phyloP scores from a whole-genome alignment of 106 monocot species.

The Apostasia ramifera region DNA sequence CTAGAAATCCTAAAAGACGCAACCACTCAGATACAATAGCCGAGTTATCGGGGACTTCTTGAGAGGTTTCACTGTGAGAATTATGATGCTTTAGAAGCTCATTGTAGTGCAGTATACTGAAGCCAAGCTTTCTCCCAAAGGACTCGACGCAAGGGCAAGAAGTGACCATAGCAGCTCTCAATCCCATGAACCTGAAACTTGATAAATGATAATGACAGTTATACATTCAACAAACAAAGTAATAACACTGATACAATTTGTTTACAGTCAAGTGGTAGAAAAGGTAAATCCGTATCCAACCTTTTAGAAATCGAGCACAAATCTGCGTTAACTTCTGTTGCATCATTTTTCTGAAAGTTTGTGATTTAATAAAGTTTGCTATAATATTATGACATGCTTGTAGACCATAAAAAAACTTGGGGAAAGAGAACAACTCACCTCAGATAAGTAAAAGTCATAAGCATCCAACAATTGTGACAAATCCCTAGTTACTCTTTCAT shows the following conservation, averaged over 20 bases:
- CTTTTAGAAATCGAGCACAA: constrained; percentile 39
- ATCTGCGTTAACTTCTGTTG: constrained; percentile 11
- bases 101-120: constrained; percentile 33
- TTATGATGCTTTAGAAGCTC: constrained; percentile 19
- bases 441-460: constrained; percentile 49
- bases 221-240: not conserved
- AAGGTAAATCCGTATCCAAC: constrained; percentile 16
- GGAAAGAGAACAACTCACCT: constrained; percentile 27
- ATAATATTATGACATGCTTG: not conserved
- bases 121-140: constrained; percentile 58
- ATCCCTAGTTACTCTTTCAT: constrained; percentile 47
- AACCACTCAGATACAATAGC: constrained; percentile 26
- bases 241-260: not conserved
- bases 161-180: constrained; percentile 68
- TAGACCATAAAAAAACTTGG: not conserved
- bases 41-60: not conserved
- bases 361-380: constrained; percentile 2
- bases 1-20: constrained; percentile 53
- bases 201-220: not conserved
- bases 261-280: not conserved
- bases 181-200: constrained; percentile 73
- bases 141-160: constrained; percentile 30
- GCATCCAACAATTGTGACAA: constrained; percentile 83
- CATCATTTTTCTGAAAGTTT: constrained; percentile 19
- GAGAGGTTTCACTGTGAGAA: constrained; percentile 6